phyloP scores from a whole-genome alignment of 2,329 filamentous ascomycete species.

The Fusarium neocosmosporiellum region DNA sequence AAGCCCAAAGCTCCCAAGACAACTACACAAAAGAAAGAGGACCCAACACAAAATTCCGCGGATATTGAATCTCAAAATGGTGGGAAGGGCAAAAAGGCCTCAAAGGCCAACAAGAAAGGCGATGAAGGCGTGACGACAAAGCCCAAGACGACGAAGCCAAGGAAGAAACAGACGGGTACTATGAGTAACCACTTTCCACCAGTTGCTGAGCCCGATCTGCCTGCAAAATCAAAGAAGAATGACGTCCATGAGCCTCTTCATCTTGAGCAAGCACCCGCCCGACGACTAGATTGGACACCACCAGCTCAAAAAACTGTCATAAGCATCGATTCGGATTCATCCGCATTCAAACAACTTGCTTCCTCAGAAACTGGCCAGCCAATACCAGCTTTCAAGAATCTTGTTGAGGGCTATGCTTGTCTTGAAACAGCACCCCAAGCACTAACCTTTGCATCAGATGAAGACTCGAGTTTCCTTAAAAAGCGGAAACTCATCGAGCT shows the following conservation, averaged over 20 bases:
- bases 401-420: conserved; percentile 58
- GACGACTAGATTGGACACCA: conserved; percentile 77
- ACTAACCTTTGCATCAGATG: conserved; percentile 32
- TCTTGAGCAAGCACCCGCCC: conserved; percentile 62
- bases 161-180: conserved; percentile 41
- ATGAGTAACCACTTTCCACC: conserved; percentile 50
- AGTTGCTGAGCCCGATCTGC: conserved; percentile 22
- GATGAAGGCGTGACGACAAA: conserved; percentile 53
- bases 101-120: conserved; percentile 23
- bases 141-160: conserved; percentile 26
- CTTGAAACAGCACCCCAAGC: conserved; percentile 36
- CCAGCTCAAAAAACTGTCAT: conserved; percentile 56
- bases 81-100: neutral
- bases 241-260: conserved; percentile 49
- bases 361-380: conserved; percentile 17
- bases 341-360: conserved; percentile 29
- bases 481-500: conserved; percentile 69
- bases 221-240: conserved; percentile 25
- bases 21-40: conserved; percentile 15
- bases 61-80: neutral
- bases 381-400: conserved; percentile 54
- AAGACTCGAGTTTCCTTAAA: conserved; percentile 52
- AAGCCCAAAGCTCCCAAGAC: conserved; percentile 34
- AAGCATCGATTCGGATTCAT: conserved; percentile 47
- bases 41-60: conserved; percentile 1